Evolutionary conservation across 768 basidiomycete genomes (phyloP).

Genomic region (Tulasnella sp.): DNA sequence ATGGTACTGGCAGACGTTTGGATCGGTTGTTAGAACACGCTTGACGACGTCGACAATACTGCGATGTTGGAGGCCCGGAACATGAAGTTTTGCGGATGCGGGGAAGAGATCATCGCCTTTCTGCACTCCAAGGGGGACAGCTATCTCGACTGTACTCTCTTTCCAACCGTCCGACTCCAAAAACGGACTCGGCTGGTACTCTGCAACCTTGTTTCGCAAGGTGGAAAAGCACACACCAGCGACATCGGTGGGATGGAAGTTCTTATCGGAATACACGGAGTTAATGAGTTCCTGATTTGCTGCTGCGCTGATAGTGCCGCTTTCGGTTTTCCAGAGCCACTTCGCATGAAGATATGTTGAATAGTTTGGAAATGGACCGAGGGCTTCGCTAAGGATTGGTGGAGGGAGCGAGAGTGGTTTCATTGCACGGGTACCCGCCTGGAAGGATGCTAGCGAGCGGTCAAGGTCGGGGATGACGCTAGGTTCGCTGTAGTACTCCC

Average conservation of each 20-base stretch:
- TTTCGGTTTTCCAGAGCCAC: neutral
- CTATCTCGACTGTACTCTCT: neutral
- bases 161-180: neutral
- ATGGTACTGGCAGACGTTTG: neutral
- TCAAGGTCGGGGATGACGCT: neutral
- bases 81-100: neutral
- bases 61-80: neutral
- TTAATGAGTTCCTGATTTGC: neutral
- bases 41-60: neutral
- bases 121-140: neutral
- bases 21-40: neutral
- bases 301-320: neutral
- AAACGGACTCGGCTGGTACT: neutral
- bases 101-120: neutral
- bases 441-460: neutral
- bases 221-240: neutral
- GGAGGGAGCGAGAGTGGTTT: neutral
- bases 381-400: neutral
- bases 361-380: neutral
- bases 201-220: neutral
- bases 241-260: neutral
- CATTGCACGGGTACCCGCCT: neutral
- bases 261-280: neutral
- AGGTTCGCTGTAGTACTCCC: neutral
- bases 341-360: neutral